Percentiles rank a stretch among this genome's conserved stretches.
These are phyloP conservation scores for Xylariales sp. DNA, from an alignment of 2,329 filamentous ascomycete genomes.

Conservation along the genomic window DNA sequence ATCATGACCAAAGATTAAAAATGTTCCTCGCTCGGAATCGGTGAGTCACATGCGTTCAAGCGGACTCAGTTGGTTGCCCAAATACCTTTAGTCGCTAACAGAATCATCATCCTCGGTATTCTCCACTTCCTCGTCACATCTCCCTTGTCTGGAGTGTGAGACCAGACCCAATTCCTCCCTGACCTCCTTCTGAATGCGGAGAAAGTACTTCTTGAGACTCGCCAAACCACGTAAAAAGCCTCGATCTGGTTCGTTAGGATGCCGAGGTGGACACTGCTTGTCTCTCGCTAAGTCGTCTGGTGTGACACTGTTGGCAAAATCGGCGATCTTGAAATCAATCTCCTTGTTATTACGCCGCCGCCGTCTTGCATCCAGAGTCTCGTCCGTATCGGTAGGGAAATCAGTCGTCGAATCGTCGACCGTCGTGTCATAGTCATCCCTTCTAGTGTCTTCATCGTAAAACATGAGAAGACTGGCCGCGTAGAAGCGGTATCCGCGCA, in stretches of 20 bases:
- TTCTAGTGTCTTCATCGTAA: constrained; percentile 77
- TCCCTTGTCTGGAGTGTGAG: constrained; percentile 6
- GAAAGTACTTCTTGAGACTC: constrained; percentile 76
- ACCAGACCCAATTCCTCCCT: constrained; percentile 45
- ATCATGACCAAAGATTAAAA: too few species aligned
- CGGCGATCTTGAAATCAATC: constrained; percentile 94
- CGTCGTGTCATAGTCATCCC: constrained; percentile 46
- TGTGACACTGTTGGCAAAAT: constrained; percentile 97
- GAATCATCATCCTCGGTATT: constrained; percentile 4
- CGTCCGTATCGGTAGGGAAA: constrained; percentile 53
- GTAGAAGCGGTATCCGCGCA: constrained; percentile 90
- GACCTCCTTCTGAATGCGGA: constrained; percentile 79
- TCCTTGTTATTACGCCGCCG: constrained; percentile 49
- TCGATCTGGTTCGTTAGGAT: constrained; percentile 75
- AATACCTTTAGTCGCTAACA: constrained; percentile 7
- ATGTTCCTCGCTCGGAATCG: too few species aligned
- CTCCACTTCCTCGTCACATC: not conserved
- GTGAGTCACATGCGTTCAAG: too few species aligned
- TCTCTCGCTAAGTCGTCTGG: constrained; percentile 66
- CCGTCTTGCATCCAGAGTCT: constrained; percentile 32
- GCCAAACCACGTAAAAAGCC: constrained; percentile 85
- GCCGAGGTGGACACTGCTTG: constrained; percentile 71
- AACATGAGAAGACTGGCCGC: constrained; percentile 92
- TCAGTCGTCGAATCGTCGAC: constrained; percentile 56
- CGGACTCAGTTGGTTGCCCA: too few species aligned